These are phyloP conservation scores for Zasmidium angulare DNA, from an alignment of 2,329 filamentous ascomycete genomes.

Conservation along the genomic window DNA sequence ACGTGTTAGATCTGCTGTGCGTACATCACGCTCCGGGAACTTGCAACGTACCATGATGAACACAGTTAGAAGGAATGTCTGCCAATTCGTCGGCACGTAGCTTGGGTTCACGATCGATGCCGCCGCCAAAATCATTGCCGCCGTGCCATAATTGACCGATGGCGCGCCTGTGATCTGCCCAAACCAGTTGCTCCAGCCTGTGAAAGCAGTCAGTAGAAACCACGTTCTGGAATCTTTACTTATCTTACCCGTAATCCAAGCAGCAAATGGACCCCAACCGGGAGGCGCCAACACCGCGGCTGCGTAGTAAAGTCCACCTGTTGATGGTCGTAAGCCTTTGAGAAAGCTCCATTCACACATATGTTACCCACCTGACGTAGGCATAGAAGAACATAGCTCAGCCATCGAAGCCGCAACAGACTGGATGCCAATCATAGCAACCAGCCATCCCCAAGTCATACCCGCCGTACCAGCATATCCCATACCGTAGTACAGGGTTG, in stretches of 20 bases:
- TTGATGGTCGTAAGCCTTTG: no score
- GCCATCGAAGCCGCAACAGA: constrained; percentile 66
- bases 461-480: constrained; percentile 47
- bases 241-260: constrained; percentile 61
- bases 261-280: constrained; percentile 65
- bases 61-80: constrained; percentile 67
- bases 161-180: constrained; percentile 65
- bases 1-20: no score
- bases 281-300: constrained; percentile 68
- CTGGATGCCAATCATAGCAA: constrained; percentile 71
- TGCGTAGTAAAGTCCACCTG: constrained; percentile 68
- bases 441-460: constrained; percentile 75
- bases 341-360: background rate
- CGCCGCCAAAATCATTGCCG: constrained; percentile 70
- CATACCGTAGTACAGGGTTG: constrained; percentile 70
- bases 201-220: no score
- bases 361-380: constrained; percentile 38
- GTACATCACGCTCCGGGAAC: no score
- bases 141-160: constrained; percentile 64
- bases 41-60: constrained; percentile 55
- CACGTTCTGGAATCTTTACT: no score
- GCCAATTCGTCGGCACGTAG: constrained; percentile 65
- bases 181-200: constrained; percentile 69
- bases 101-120: constrained; percentile 65
- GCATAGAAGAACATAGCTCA: constrained; percentile 62